These are phyloP conservation scores for Neostapfia colusana DNA, from an alignment of 176 grass and related monocot species.

Conservation along the genomic window DNA sequence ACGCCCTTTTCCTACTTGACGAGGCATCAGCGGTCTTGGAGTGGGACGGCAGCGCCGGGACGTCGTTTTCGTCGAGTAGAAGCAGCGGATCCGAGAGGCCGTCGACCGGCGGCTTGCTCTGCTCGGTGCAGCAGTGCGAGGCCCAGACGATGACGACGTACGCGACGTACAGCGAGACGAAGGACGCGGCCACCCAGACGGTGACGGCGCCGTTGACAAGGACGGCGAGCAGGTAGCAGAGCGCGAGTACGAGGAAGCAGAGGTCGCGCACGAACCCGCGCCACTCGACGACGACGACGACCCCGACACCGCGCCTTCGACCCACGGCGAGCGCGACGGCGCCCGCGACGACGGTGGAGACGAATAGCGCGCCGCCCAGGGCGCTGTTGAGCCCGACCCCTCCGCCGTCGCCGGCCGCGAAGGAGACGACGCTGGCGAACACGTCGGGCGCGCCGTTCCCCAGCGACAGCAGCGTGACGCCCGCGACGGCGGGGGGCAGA, in stretches of 20 bases:
- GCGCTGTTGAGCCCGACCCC: conserved; percentile 72
- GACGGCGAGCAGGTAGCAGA: conserved; percentile 61
- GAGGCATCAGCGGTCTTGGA: neutral
- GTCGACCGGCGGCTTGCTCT: neutral
- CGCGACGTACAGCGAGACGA: conserved; percentile 62
- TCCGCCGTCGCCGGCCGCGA: conserved; percentile 51
- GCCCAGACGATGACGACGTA: conserved; percentile 82
- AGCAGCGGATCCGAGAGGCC: conserved; percentile 55
- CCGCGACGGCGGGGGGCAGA: conserved; percentile 74
- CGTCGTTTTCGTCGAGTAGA: conserved; percentile 21
- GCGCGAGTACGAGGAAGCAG: conserved; percentile 68
- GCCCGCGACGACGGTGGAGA: conserved; percentile 79
- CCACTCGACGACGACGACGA: conserved; percentile 39
- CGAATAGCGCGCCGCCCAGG: conserved; percentile 78
- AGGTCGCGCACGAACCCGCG: conserved; percentile 79
- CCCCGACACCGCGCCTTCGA: neutral
- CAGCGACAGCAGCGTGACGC: conserved; percentile 83
- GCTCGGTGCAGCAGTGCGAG: conserved; percentile 58
- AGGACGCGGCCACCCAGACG: conserved; percentile 69
- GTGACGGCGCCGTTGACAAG: conserved; percentile 52
- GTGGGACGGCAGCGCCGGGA: conserved; percentile 22
- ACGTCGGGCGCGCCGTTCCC: conserved; percentile 90
- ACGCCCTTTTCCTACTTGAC: neutral
- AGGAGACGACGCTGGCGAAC: conserved; percentile 78
- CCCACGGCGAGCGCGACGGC: conserved; percentile 53